Evolutionary conservation across 768 basidiomycete species (phyloP).

Genomic region (Asterophora parasitica): DNA sequence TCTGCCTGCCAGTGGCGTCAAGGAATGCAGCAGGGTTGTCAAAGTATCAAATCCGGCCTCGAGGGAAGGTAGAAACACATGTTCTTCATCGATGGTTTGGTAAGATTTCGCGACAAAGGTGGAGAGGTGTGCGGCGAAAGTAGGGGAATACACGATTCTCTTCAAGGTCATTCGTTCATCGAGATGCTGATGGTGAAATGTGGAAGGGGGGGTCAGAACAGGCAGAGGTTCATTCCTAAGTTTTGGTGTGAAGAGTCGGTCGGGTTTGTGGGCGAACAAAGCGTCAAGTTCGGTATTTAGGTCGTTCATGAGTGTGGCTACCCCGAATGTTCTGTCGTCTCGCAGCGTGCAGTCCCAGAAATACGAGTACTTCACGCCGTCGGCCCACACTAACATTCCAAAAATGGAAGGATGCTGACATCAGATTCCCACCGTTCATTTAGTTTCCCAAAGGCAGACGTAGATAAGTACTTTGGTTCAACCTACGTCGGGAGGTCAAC

Average conservation of each 20-base stretch:
- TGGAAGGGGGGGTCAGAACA: not conserved
- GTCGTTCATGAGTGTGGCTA: too few species aligned
- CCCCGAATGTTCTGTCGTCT: not conserved
- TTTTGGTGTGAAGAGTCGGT: too few species aligned
- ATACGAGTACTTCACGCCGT: conserved; percentile 19
- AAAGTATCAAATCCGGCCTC: not conserved
- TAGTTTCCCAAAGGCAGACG: too few species aligned
- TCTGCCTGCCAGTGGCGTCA: not conserved
- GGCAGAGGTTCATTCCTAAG: too few species aligned
- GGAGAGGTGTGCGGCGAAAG: not conserved
- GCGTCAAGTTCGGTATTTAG: too few species aligned
- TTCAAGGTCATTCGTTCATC: conserved; percentile 4
- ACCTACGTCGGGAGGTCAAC: too few species aligned
- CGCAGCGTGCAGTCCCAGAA: not conserved
- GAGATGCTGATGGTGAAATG: conserved; percentile 11
- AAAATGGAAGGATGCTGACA: too few species aligned
- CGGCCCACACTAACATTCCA: too few species aligned
- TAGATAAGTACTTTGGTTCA: too few species aligned
- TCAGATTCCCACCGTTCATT: too few species aligned
- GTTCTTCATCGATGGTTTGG: not conserved
- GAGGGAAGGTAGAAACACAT: not conserved
- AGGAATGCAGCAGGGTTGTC: not conserved
- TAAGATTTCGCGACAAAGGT: not conserved
- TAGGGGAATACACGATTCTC: not conserved
- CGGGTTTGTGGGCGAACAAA: too few species aligned